These are phyloP conservation scores for Septoria petroselini DNA, from an alignment of 2,329 filamentous ascomycete species.

Conservation along the genomic window DNA sequence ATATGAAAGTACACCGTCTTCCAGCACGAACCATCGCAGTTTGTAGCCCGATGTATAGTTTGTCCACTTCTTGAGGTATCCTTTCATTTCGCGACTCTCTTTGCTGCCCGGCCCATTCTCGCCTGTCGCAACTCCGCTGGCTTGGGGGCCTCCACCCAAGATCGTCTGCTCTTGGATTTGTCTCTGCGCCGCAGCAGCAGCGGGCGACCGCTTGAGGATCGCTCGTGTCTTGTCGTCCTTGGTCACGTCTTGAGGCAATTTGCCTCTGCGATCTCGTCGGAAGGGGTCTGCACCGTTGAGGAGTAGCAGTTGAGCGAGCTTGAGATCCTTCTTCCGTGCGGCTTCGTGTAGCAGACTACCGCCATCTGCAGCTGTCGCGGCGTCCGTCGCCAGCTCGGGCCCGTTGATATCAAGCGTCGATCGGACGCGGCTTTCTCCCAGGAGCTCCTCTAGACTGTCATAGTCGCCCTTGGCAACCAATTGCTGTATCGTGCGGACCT, in stretches of 20 bases:
- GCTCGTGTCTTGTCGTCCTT: slow-evolving; percentile 86
- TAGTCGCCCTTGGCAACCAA: slow-evolving; percentile 72
- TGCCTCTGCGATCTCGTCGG: slow-evolving; percentile 88
- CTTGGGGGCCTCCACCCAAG: slow-evolving; percentile 65
- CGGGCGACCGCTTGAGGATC: slow-evolving; percentile 90
- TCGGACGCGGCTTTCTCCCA: slow-evolving; percentile 82
- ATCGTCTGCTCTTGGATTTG: slow-evolving; percentile 98
- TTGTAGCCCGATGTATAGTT: slow-evolving; percentile 98
- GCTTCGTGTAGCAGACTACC: slow-evolving; percentile 93
- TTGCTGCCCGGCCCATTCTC: slow-evolving; percentile 65
- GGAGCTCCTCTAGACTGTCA: slow-evolving; percentile 69
- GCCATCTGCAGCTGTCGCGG: slow-evolving; percentile 72
- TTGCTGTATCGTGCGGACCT: slow-evolving; percentile 78
- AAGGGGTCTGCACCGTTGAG: slow-evolving; percentile 96
- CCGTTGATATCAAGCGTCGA: slow-evolving; percentile 89
- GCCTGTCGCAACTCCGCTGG: slow-evolving; percentile 33
- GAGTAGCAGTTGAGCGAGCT: slow-evolving; percentile 83
- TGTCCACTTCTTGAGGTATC: slow-evolving; percentile 98
- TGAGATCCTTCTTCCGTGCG: slow-evolving; percentile 78
- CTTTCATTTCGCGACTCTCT: slow-evolving; percentile 94
- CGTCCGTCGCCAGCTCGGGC: slow-evolving; percentile 80
- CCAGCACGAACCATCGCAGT: slow-evolving; percentile 93
- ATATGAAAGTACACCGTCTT: slow-evolving; percentile 95
- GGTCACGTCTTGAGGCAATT: slow-evolving; percentile 91
- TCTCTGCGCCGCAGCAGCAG: slow-evolving; percentile 87